Evolutionary conservation across 495 filamentous ascomycete species (phyloP).

Genomic region (Penicillium paxilli): DNA sequence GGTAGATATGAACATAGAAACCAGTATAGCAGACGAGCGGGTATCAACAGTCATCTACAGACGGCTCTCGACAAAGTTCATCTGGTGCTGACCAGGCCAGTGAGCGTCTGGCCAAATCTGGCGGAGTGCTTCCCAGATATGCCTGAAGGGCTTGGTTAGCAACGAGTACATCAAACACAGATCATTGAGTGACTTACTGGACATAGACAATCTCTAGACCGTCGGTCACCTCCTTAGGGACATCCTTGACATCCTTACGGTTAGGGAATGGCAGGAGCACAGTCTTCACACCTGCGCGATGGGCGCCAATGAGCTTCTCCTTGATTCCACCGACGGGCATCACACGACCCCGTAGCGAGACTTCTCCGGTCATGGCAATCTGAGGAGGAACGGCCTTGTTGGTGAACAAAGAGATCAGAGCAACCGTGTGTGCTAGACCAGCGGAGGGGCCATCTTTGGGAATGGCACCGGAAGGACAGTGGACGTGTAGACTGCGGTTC

Average conservation of each 20-base stretch:
- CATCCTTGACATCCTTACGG: slow-evolving; percentile 88
- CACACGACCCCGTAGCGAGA: slow-evolving; percentile 84
- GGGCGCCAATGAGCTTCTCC: slow-evolving; percentile 95
- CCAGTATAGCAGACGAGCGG: neutral
- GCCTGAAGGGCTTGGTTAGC: slow-evolving; percentile 44
- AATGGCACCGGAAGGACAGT: slow-evolving; percentile 92
- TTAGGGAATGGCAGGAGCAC: slow-evolving; percentile 88
- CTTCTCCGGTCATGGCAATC: slow-evolving; percentile 96
- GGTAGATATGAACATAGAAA: neutral
- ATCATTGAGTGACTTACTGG: slow-evolving; percentile 54
- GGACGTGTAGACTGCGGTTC: slow-evolving; percentile 89
- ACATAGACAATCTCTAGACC: slow-evolving; percentile 89
- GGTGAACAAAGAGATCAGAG: slow-evolving; percentile 86
- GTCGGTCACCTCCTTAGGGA: slow-evolving; percentile 86
- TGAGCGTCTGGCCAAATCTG: slow-evolving; percentile 81
- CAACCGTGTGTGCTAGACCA: slow-evolving; percentile 91
- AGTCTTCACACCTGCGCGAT: slow-evolving; percentile 91
- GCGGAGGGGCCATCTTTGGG: slow-evolving; percentile 92
- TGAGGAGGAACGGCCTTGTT: slow-evolving; percentile 87
- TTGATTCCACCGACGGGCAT: slow-evolving; percentile 94
- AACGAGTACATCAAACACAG: neutral
- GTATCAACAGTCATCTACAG: slow-evolving; percentile 34
- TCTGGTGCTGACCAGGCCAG: slow-evolving; percentile 70
- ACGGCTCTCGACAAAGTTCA: slow-evolving; percentile 62
- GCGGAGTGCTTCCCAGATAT: slow-evolving; percentile 87